Conservation (phyloP, 805 yeast species). For the Zygosaccharomyces kombuchaensis region DNA sequence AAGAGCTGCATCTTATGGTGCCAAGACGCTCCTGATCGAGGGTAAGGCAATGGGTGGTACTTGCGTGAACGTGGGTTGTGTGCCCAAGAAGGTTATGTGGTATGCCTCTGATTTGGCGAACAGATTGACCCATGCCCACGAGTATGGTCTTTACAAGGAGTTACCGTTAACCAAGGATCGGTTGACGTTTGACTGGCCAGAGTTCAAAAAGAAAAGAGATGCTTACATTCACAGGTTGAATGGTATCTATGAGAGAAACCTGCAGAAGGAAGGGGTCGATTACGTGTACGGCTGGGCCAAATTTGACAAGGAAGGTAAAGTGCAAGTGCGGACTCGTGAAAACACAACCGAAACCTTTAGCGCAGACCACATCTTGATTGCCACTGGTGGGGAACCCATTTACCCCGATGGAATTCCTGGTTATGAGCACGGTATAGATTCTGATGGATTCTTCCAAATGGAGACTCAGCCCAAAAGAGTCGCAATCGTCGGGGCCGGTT, state of each 20-base stretch:
- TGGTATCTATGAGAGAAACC: slow-evolving; percentile 87
- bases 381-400: slow-evolving; percentile 88
- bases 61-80: slow-evolving; percentile 99
- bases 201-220: slow-evolving; percentile 82
- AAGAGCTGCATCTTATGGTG: slow-evolving; percentile 92
- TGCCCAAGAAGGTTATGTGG: slow-evolving; percentile 99
- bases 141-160: slow-evolving; percentile 73
- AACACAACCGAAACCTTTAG: slow-evolving; percentile 56
- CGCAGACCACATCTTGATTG: slow-evolving; percentile 80
- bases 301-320: slow-evolving; percentile 64
- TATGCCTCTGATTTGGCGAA: slow-evolving; percentile 88
- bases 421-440: slow-evolving; percentile 73
- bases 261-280: slow-evolving; percentile 86
- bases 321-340: slow-evolving; percentile 71
- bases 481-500: slow-evolving; percentile 96
- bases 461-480: slow-evolving; percentile 84
- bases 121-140: slow-evolving; percentile 66
- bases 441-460: slow-evolving; percentile 87
- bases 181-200: slow-evolving; percentile 73
- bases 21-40: slow-evolving; percentile 79
- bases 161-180: slow-evolving; percentile 46
- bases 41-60: slow-evolving; percentile 89
- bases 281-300: slow-evolving; percentile 81
- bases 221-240: slow-evolving; percentile 84
- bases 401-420: slow-evolving; percentile 70